These are phyloP conservation scores for Gossypium thurberi DNA, from an alignment of 345 rosid genomes.

Conservation along the genomic window DNA sequence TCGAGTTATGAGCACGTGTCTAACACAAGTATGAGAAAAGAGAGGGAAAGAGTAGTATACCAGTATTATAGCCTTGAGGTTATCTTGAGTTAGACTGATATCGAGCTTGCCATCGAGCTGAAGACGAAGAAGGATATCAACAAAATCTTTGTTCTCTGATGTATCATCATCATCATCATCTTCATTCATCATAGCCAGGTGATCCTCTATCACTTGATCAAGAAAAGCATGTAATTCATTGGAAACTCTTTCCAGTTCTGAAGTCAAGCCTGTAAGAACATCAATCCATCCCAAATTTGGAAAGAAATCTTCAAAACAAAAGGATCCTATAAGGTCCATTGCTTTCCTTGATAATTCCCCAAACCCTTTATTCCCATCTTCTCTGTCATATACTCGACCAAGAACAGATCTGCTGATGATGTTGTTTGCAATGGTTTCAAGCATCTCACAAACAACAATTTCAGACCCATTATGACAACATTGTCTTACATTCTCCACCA, in stretches of 20 bases:
- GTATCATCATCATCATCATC: background rate
- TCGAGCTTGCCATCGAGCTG: background rate
- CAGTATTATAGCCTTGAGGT: conserved; percentile 4
- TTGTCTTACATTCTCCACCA: background rate
- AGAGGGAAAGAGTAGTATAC: background rate
- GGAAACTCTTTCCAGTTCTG: background rate
- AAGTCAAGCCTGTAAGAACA: background rate
- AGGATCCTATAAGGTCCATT: background rate
- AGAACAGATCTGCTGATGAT: background rate
- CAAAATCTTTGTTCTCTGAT: background rate
- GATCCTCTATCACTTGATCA: conserved; percentile 12
- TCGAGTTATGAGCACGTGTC: background rate
- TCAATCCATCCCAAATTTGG: background rate
- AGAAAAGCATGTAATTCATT: conserved; percentile 2
- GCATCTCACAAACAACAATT: background rate
- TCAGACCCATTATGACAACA: background rate
- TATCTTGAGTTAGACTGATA: conserved; percentile 4
- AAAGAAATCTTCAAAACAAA: conserved; percentile 3
- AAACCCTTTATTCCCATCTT: background rate
- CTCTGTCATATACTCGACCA: background rate
- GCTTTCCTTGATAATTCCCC: conserved; percentile 7
- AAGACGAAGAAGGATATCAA: conserved; percentile 9
- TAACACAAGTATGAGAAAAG: background rate
- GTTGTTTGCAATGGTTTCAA: background rate
- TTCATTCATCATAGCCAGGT: background rate